Base-by-base conservation (phyloP, 305 asterid genomes). In the Nicotiana rustica region DNA sequence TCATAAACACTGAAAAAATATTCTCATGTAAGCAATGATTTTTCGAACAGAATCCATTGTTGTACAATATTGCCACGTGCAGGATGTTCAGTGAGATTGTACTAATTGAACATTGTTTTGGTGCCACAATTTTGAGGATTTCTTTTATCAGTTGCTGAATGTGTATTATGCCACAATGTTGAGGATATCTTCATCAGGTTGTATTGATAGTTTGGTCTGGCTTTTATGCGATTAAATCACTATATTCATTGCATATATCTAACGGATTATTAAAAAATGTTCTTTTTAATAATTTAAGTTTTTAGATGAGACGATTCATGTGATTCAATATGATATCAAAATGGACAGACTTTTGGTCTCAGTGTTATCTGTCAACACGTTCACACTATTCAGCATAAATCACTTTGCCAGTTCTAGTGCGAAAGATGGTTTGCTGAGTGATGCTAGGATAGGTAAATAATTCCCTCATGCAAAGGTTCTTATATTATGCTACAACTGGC, bases 1-100 rank as follows among this genome's bases (percentile, higher is more conserved):
- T 57, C 98, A 94, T 84, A 91, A 93, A 84, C 93, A 94, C 87
- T 95, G 88, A 89, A 75, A 25, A 52, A 29, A 75, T 15, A 75
- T 13, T 75, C 57, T 41, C 56, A 69, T 19, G 55, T n/a, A 68
- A 70, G 78, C 78, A 70, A 10, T 18, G 57, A 14, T 47, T 18
- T 70, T 70, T 31, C 79, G 6, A 47, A 73, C 79, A 47, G 79
- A 73, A 73, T 44, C 21, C 62, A 21, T 10, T 41, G 10, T 12
- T 52, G 21, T 75, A 75, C 25, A 19, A 15, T 52, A 52, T 29
- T 75, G 25, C 79, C 79, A 75, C 79, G 29, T 25, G 15, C 21
- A 75, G 44, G 55, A 41, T 70, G 78, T 70, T 41, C 12, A n/a
- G 59, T 14, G 31, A 25, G 5, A 75, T 41, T 75, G 21, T 73